Evolutionary conservation across 1,139 yeast species (phyloP), one percentile per base, ranked within the genome.

Genomic region (Suhomyces atakaporum): DNA sequence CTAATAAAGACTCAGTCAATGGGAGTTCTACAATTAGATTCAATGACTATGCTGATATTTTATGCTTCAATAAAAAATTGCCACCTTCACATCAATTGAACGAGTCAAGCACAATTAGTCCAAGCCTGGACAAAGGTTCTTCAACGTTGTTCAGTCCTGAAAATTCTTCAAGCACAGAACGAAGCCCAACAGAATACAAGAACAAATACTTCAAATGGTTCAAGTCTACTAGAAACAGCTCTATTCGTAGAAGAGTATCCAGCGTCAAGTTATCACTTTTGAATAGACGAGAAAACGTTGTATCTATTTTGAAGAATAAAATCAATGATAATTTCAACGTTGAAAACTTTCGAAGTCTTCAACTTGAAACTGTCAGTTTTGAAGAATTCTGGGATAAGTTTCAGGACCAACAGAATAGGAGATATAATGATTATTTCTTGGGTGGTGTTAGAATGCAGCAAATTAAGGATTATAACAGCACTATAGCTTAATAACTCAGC

Each of bases 291-390:
- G 19, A 11, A 4, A 27, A 14, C 11, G 24, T 21, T 3, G 26
- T 10, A 24, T 40, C 62, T n/a, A 58, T 59, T 7, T 44, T 59
- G 30, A 56, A 53, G 35, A 53, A 49, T 21, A 53, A 50, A 29
- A 41, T 49, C n/a, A 53, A 54, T 29, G 38, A 41, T 15, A 57
- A 62, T 42, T 49, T 40, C 39, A 52, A 51, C 29, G 22, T 42
- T 21, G 66, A 59, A 31, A 36, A 37, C n/a, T 15, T 36, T 8
- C 47, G 51, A 22, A 44, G 48, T 3, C 31, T 39, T 14, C 39
- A 42, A 26, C 53, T 50, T 9, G 63, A 56, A 30, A 30, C 35
- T 23, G 36, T 36, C 16, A 62, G 58, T 36, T 40, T 49, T 19
- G 47, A 43, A 12, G 51, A 53, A 35, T 43, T 39, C 23, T 32